A percentile compares a stretch with the other conserved stretches of the same genome.
These are phyloP conservation scores for Microstegium vimineum DNA, from an alignment of 176 grass and related monocot genomes.

Conservation along the genomic window DNA sequence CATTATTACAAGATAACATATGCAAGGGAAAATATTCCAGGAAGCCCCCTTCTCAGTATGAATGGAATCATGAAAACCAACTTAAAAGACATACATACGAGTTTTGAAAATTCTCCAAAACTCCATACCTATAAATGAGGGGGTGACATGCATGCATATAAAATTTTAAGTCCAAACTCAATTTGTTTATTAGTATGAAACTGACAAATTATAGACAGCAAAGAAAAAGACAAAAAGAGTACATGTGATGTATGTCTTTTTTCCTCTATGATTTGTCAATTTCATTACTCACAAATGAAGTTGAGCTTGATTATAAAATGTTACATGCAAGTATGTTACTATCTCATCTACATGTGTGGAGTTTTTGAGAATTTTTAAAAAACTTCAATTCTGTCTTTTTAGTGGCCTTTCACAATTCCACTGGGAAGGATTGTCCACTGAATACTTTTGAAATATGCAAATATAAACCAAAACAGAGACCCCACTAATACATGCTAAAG, in stretches of 20 bases:
- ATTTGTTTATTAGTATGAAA: not conserved
- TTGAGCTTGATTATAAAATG: not conserved
- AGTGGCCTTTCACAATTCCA: not conserved
- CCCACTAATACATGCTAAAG: not conserved
- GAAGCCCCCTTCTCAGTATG: not conserved
- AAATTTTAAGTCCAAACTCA: not conserved
- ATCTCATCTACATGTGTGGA: not conserved
- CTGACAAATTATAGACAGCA: not conserved
- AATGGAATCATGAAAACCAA: not conserved
- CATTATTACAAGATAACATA: not conserved
- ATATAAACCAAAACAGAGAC: not conserved
- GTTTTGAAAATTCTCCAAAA: not conserved
- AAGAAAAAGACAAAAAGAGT: not conserved
- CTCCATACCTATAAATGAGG: not conserved
- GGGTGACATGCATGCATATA: not conserved
- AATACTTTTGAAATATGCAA: not conserved
- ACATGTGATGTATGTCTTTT: not conserved
- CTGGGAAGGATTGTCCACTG: not conserved
- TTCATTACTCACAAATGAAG: not conserved
- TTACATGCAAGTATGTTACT: not conserved
- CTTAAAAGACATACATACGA: not conserved
- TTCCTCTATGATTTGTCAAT: not conserved
- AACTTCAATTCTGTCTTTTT: not conserved
- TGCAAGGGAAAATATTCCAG: not conserved
- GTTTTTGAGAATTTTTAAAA: not conserved